Evolutionary conservation across 1,284 basidiomycete genomes (phyloP).

Genomic region (Fistulina hepatica): DNA sequence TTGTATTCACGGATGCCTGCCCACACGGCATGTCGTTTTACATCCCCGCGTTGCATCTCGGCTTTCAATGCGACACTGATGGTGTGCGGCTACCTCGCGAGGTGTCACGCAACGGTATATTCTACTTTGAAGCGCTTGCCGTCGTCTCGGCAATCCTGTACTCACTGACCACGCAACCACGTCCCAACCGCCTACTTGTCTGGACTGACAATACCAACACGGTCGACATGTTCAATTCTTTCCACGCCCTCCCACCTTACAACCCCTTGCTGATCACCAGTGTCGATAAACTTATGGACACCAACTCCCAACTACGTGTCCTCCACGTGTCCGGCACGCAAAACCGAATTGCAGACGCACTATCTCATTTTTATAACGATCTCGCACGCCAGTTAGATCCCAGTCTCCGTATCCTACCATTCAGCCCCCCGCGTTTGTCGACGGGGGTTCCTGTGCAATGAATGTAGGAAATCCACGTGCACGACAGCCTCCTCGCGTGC

Average conservation of each 20-base stretch:
- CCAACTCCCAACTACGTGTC: slow-evolving; percentile 10
- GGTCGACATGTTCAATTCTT: slow-evolving; percentile 25
- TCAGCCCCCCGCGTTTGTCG: slow-evolving; percentile 22
- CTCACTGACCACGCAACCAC: not conserved
- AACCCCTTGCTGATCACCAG: slow-evolving; percentile 22
- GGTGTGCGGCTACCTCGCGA: too few relatives aligned
- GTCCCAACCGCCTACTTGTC: slow-evolving; percentile 13
- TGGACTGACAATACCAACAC: slow-evolving; percentile 27
- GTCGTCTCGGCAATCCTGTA: slow-evolving; percentile 18
- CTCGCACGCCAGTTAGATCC: slow-evolving; percentile 10
- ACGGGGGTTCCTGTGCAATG: slow-evolving; percentile 21
- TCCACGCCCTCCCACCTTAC: slow-evolving; percentile 19
- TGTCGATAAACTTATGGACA: slow-evolving; percentile 19
- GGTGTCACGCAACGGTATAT: slow-evolving; percentile 20
- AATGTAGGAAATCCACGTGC: slow-evolving; percentile 7
- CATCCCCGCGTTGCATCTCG: slow-evolving; percentile 2
- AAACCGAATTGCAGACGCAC: slow-evolving; percentile 8
- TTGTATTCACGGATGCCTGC: slow-evolving; percentile 9
- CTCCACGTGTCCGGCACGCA: slow-evolving; percentile 6
- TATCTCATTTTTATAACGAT: slow-evolving; percentile 6
- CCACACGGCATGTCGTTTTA: slow-evolving; percentile 2
- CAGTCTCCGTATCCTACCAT: slow-evolving; percentile 14
- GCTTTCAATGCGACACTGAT: slow-evolving; percentile 22
- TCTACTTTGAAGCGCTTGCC: slow-evolving; percentile 23
- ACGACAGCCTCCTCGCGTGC: slow-evolving; percentile 18